These are phyloP conservation scores for Phlyctochytrium arcticum DNA, from an alignment of 192 early-diverging fungal genomes.

Conservation along the genomic window DNA sequence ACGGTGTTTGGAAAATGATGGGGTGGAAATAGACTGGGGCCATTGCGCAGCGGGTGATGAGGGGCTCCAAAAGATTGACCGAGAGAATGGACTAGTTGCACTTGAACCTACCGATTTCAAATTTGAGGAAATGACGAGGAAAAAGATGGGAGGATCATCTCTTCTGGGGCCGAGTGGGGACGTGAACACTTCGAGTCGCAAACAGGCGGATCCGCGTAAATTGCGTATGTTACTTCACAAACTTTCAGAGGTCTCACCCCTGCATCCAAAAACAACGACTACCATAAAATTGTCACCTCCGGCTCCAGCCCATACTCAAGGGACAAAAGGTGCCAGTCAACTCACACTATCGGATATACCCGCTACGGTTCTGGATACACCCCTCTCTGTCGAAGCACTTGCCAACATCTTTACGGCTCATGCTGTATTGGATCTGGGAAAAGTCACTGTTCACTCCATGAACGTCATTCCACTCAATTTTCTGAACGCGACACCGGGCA, in stretches of 20 bases:
- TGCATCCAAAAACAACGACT: not conserved
- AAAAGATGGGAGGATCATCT: no score
- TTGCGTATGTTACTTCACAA: conserved; percentile 20
- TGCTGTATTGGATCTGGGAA: conserved; percentile 33
- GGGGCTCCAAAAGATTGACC: no score
- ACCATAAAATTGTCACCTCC: not conserved
- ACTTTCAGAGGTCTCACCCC: conserved; percentile 12
- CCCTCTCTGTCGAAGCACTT: conserved; percentile 34
- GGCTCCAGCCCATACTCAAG: no score
- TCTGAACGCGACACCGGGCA: conserved; percentile 33
- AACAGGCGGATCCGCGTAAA: conserved; percentile 15
- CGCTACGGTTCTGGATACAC: conserved; percentile 7
- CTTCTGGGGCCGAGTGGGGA: no score
- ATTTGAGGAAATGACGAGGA: not conserved
- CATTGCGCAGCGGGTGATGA: no score
- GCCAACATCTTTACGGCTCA: conserved; percentile 31
- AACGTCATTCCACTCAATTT: conserved; percentile 37
- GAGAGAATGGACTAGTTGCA: conserved; percentile 32
- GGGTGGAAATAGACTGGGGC: conserved; percentile 30
- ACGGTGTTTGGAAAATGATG: conserved; percentile 33
- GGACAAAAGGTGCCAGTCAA: no score
- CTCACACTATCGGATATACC: no score
- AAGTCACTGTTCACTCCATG: conserved; percentile 39
- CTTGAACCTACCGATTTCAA: conserved; percentile 36
- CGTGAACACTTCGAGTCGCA: not conserved